Evolutionary conservation across 352 stramenopile species (phyloP).

Genomic region (Peronospora destructor): DNA sequence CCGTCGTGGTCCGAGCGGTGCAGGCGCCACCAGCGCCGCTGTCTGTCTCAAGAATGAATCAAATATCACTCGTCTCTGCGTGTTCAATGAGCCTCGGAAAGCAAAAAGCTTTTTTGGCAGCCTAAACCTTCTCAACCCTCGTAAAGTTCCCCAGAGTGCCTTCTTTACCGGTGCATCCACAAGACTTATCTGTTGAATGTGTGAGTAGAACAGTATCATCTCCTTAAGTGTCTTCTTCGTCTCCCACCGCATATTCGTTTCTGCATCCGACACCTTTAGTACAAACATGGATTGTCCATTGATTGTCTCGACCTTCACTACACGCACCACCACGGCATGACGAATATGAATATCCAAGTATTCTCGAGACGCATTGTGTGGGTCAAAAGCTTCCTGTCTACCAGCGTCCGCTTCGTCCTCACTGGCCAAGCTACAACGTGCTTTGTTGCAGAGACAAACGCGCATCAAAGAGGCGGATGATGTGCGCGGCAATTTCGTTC

Average conservation of each 20-base stretch:
- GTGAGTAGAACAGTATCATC: conserved; percentile 52
- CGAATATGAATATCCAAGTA: conserved; percentile 47
- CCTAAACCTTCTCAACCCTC: conserved; percentile 37
- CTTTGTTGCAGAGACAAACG: conserved; percentile 22
- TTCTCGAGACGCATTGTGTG: conserved; percentile 30
- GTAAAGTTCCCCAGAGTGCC: conserved; percentile 49
- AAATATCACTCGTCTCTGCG: conserved; percentile 56
- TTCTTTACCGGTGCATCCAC: conserved; percentile 47
- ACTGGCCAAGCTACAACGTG: conserved; percentile 9
- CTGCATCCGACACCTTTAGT: conserved; percentile 43
- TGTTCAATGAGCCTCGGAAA: conserved; percentile 41
- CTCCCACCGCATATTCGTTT: conserved; percentile 54
- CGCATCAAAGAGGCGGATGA: conserved; percentile 20
- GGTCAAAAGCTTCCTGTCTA: conserved; percentile 16
- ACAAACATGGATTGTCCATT: conserved; percentile 32
- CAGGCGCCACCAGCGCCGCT: conserved; percentile 45
- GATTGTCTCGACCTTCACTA: conserved; percentile 34
- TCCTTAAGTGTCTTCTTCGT: conserved; percentile 53
- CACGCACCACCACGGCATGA: conserved; percentile 37
- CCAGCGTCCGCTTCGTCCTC: conserved; percentile 7
- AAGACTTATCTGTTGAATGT: conserved; percentile 48
- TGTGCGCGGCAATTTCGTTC: conserved; percentile 18
- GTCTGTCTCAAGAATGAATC: conserved; percentile 66
- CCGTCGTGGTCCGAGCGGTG: conserved; percentile 45
- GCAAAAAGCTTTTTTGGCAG: conserved; percentile 52